Conservation (phyloP, 2,329 filamentous ascomycete genomes). For the Colletotrichum truncatum region DNA sequence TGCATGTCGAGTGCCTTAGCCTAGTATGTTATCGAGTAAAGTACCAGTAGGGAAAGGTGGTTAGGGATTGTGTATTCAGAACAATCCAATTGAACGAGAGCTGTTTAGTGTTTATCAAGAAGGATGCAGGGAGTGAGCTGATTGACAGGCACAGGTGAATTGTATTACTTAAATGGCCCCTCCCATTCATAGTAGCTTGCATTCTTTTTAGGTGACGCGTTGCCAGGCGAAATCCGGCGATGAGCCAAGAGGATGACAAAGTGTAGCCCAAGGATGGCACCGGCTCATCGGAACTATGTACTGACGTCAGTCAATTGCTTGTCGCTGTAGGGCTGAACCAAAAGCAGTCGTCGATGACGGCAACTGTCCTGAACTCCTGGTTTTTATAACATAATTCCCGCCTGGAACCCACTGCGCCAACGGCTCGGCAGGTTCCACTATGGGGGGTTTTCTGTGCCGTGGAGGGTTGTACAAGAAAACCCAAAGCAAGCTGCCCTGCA, state of each 20-base stretch:
- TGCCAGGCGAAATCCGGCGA: neutral
- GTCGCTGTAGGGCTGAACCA: slow-evolving; percentile 19
- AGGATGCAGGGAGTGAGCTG: neutral
- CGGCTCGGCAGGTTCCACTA: slow-evolving; percentile 22
- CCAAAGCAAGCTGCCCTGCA: no score
- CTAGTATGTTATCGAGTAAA: neutral
- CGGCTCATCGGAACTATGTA: neutral
- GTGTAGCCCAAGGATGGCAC: neutral
- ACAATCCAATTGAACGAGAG: neutral
- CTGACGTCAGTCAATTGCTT: slow-evolving; percentile 23
- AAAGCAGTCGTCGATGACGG: slow-evolving; percentile 16
- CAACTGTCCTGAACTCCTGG: neutral
- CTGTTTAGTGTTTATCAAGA: neutral
- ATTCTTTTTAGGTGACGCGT: slow-evolving; percentile 6
- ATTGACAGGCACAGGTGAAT: slow-evolving; percentile 2
- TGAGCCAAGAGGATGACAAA: neutral
- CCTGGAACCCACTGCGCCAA: neutral
- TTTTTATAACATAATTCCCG: slow-evolving; percentile 32
- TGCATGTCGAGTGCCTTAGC: neutral
- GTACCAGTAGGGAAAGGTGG: neutral
- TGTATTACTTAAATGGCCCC: neutral
- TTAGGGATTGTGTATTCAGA: neutral
- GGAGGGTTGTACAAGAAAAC: neutral
- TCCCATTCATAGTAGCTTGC: neutral
- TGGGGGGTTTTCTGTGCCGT: neutral